Percentiles rank a stretch among this genome's conserved stretches.
Conservation (phyloP, 225 moss, liverwort and hornwort genomes). For the Marchantia polymorpha region DNA sequence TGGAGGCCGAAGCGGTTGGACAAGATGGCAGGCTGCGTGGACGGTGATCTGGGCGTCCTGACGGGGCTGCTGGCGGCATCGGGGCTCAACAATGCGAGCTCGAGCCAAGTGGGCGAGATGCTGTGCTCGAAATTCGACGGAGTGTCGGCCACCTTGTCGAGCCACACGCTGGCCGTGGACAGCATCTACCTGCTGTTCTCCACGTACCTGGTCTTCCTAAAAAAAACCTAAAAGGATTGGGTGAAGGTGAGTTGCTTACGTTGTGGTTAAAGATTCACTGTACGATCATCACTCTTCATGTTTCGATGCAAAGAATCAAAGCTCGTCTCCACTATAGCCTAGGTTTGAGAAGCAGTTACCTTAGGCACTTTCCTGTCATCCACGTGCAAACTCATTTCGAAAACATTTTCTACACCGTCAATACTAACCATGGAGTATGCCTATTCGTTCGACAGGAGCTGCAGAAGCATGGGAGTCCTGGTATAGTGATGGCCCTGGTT, state of each 20-base stretch:
- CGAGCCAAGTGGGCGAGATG: too few species aligned
- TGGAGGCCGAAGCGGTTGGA: too few species aligned
- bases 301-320: neutral
- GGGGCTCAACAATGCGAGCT: neutral
- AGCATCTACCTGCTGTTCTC: conserved; percentile 22
- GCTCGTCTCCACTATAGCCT: too few species aligned
- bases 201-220: conserved; percentile 64
- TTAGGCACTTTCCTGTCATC: too few species aligned
- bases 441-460: conserved; percentile 48
- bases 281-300: neutral
- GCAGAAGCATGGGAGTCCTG: conserved; percentile 86
- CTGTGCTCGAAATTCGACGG: too few species aligned
- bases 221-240: too few species aligned
- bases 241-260: conserved; percentile 55
- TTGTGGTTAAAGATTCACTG: neutral
- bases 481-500: conserved; percentile 90
- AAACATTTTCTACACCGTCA: too few species aligned
- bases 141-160: too few species aligned
- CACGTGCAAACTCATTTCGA: too few species aligned
- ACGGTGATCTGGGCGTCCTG: neutral
- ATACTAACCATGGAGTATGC: neutral
- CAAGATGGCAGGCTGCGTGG: neutral
- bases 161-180: neutral
- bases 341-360: too few species aligned
- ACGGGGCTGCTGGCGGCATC: neutral